A percentile compares a stretch with the other conserved stretches of the same genome.
phyloP scores from a whole-genome alignment of 768 basidiomycete genomes.

The Tephrocybe rancida region DNA sequence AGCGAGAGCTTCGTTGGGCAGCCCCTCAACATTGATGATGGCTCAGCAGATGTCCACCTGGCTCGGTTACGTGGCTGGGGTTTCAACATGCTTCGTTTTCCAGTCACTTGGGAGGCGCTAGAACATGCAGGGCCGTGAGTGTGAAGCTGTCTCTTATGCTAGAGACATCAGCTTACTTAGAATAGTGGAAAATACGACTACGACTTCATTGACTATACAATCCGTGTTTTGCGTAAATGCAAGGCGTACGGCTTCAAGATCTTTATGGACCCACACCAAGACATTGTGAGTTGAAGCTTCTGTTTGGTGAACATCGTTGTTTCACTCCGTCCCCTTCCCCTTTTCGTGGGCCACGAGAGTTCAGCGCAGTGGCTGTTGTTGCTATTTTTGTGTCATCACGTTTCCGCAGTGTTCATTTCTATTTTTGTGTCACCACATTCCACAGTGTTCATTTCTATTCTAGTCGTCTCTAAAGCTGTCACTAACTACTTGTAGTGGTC shows the following conservation, averaged over 20 bases:
- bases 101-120: conserved; percentile 93
- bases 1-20: conserved; percentile 72
- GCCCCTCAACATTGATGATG: conserved; percentile 85
- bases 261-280: conserved; percentile 96
- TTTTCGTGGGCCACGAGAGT: too few species aligned
- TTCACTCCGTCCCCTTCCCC: neutral
- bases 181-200: conserved; percentile 85
- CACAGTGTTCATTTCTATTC: neutral
- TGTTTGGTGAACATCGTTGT: neutral
- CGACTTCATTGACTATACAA: conserved; percentile 90
- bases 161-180: conserved; percentile 8
- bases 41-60: conserved; percentile 84
- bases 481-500: conserved; percentile 70
- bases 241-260: conserved; percentile 91
- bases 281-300: conserved; percentile 64
- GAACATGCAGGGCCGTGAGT: conserved; percentile 97
- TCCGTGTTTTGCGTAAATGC: conserved; percentile 86
- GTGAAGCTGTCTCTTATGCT: conserved; percentile 34
- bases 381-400: too few species aligned
- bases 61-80: conserved; percentile 91
- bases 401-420: too few species aligned
- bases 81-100: conserved; percentile 83
- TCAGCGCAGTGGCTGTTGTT: too few species aligned
- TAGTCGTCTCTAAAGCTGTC: neutral
- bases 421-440: too few species aligned